A percentile compares a stretch with the other conserved stretches of the same genome.
Conservation (phyloP, 2,329 filamentous ascomycete species). For the Pseudogymnoascus verrucosus region DNA sequence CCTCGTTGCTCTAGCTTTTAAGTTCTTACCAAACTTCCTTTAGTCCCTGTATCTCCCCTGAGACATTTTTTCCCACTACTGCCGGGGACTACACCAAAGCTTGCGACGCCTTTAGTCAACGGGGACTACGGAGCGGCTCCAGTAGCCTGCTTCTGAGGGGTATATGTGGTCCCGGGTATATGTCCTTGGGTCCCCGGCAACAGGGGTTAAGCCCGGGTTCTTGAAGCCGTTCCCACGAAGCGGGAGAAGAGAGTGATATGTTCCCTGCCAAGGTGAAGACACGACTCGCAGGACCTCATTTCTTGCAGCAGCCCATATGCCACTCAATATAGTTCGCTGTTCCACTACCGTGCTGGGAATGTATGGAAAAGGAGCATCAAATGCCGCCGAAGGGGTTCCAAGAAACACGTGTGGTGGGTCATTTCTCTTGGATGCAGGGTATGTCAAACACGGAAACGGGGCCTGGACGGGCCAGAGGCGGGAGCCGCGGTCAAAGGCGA, state of each 20-base stretch:
- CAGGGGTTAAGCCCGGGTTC: neutral
- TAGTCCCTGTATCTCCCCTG: neutral
- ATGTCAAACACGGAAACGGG: neutral
- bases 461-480: neutral
- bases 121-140: neutral
- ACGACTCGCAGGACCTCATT: neutral
- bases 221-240: neutral
- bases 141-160: neutral
- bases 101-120: neutral
- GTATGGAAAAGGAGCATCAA: neutral
- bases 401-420: neutral
- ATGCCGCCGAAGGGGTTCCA: neutral
- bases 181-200: neutral
- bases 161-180: conserved; percentile 6
- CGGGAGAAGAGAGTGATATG: neutral
- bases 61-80: neutral
- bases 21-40: neutral
- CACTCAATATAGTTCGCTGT: too few relatives aligned
- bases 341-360: neutral
- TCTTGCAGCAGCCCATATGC: neutral
- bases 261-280: neutral
- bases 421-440: neutral
- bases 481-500: neutral
- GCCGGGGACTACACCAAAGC: neutral
- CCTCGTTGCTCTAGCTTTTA: neutral